Base-by-base conservation (phyloP, 2,329 filamentous ascomycete genomes). In the Sporothrix variecibatus region DNA sequence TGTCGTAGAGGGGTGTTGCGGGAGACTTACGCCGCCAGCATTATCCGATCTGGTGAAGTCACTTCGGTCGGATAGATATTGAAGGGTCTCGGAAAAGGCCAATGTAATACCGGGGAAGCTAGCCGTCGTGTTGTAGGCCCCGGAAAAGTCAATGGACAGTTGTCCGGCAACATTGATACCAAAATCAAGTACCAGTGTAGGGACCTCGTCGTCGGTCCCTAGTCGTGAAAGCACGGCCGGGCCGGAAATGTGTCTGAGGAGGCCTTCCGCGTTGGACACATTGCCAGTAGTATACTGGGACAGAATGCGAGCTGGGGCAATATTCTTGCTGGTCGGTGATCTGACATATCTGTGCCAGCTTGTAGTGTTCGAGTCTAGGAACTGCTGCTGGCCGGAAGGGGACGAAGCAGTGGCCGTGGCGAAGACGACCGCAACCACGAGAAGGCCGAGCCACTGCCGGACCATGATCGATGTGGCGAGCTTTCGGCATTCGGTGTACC, bases 41-140 rank as follows among this genome's bases (percentile, higher is more conserved):
- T 85, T 86, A 72, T 86, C 81, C 9, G 86, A 87, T 53, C 86
- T 79, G 1, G 85, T 85, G 72, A 86, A 87, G 76, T 87, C 86
- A 74, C 85, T 86, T 17, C 82, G 79, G 72, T 85, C 76, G 0
- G 80, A 80, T 20, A 87, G 80, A 71, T 81, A 86, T 75, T 86
- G 79, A 46, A 85, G 76, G 0, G 84, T 85, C 78, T 87, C 86
- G 0, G 86, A 87, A 76, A 87, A 87, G 12, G 83, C 83, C 31
- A 87, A 77, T 49, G 81, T 80, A n/a, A 87, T 77, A 0, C 85
- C 85, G 0, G 82, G 85, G 71, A 56, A 75, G 69, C 77, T 81
- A 7, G 64, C 64, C 5, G 69, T 72, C 23, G 73, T 34, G 51
- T 78, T 72, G 40, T 74, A 75, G 0, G 82, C 80, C 0, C 82